Conservation (phyloP, 352 stramenopile species). For the Phytophthora citricola region DNA sequence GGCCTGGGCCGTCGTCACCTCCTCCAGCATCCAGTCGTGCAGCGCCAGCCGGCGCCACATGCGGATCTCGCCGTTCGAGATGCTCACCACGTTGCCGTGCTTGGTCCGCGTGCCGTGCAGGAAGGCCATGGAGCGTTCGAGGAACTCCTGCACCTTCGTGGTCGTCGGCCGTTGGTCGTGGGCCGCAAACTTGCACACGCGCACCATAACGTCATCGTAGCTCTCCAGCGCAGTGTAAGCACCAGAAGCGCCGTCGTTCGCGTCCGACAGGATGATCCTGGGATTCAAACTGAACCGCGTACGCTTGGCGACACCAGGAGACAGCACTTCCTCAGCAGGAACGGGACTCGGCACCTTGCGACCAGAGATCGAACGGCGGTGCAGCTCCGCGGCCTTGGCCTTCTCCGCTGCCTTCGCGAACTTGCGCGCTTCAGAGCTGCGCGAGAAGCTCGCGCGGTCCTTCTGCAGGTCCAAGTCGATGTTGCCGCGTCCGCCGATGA, state of each 20-base stretch:
- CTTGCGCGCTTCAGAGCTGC: slow-evolving; percentile 60
- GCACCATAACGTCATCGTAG: slow-evolving; percentile 81
- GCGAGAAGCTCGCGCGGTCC: slow-evolving; percentile 65
- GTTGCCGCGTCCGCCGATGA: slow-evolving; percentile 57
- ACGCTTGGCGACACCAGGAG: slow-evolving; percentile 52
- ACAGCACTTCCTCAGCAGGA: slow-evolving; percentile 48
- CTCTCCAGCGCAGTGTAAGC: slow-evolving; percentile 66
- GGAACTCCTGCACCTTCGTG: slow-evolving; percentile 79
- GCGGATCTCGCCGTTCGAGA: slow-evolving; percentile 84
- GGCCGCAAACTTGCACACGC: slow-evolving; percentile 67
- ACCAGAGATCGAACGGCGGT: slow-evolving; percentile 31
- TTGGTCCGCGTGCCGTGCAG: slow-evolving; percentile 71
- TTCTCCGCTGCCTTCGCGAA: slow-evolving; percentile 47
- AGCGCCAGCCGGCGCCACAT: slow-evolving; percentile 78
- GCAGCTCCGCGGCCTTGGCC: slow-evolving; percentile 30
- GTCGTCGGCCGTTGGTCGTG: slow-evolving; percentile 77
- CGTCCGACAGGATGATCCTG: slow-evolving; percentile 31
- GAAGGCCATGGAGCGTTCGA: slow-evolving; percentile 78
- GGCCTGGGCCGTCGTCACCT: slow-evolving; percentile 45
- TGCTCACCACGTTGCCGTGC: slow-evolving; percentile 73
- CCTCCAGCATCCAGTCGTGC: slow-evolving; percentile 72
- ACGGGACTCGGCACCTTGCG: slow-evolving; percentile 40
- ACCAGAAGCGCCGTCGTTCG: slow-evolving; percentile 34
- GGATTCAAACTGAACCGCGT: slow-evolving; percentile 50
- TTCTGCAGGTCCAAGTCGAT: slow-evolving; percentile 70